Base-by-base conservation (phyloP, 2,329 filamentous ascomycete genomes). In the Phialophora verrucosa region DNA sequence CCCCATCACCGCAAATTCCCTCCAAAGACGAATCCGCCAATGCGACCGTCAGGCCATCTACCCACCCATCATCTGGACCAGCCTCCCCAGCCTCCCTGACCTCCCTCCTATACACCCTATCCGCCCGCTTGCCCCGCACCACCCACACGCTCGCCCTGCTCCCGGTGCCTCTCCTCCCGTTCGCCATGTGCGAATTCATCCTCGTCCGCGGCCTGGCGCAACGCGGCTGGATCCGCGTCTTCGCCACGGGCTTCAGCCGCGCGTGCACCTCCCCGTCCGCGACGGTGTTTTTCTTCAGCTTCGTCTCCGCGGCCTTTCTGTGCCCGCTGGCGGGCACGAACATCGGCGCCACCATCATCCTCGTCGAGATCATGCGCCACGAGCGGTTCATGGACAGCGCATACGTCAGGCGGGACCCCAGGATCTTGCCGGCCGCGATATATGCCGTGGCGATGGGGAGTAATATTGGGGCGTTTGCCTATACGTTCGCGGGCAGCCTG, bases 111-210 rank as follows among this genome's bases (percentile, higher is more conserved):
- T 61, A 54, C 20, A 44, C 47, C 12, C 53, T 73, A 32, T 47
- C 56, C 12, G 32, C 42, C 17, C 70, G 64, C n/a, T 71, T 73
- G 53, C 71, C 71, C 1, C 60, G 62, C 6, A 72, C 71, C 14
- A 64, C 67, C 6, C 54, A 64, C 23, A 73, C 71, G 25, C 35
- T 71, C 25, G 25, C 25, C 4, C 69, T 68, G 1, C 62, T 73
- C 2, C 71, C 71, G 1, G 69, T 73, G 51, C 65, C 69, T 2
- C 71, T 73, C 14, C 64, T 73, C 14, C 71, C 71, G 10, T 73
- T 73, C 58, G 71, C 71, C 42, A 73, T 73, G 69, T 69, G 64
- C 67, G 70, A 73, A 49, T 73, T 73, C 60, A 72, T 73, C 53
- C 66, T 73, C 5, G 71, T 73, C 17, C 71, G 71, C 31, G 70